Evolutionary conservation across 257 asterid species (phyloP).

Genomic region (Catharanthus roseus): DNA sequence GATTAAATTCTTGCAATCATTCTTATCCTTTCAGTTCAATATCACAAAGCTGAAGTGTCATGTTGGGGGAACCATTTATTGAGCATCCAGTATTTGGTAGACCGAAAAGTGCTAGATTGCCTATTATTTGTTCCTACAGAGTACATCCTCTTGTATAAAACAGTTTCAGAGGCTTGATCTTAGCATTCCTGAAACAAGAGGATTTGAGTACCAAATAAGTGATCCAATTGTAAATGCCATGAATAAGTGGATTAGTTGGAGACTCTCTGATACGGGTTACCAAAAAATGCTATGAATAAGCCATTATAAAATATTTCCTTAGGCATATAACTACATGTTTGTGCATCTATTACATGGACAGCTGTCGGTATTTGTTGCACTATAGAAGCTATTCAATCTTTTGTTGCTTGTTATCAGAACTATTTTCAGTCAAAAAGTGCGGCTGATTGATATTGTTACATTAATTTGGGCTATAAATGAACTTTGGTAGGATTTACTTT

Average conservation of each 20-base stretch:
- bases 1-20: not conserved
- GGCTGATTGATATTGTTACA: not conserved
- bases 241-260: too few species aligned
- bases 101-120: not conserved
- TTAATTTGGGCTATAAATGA: too few species aligned
- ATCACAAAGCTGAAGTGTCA: not conserved
- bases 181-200: not conserved
- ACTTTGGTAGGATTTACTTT: too few species aligned
- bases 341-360: not conserved
- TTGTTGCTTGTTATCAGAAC: not conserved
- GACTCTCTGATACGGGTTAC: too few species aligned
- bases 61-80: not conserved
- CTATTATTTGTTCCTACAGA: not conserved
- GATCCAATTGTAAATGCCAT: too few species aligned
- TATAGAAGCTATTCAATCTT: not conserved
- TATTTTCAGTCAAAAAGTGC: not conserved
- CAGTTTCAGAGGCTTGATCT: not conserved
- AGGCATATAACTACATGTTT: not conserved
- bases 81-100: not conserved
- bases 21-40: conserved; percentile 1
- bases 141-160: not conserved
- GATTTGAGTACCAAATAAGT: not conserved
- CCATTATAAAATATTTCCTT: not conserved
- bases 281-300: not conserved
- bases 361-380: not conserved